Evolutionary conservation across 257 asterid genomes (phyloP), one percentile per base, ranked within the genome.

Genomic region (Vinca minor): DNA sequence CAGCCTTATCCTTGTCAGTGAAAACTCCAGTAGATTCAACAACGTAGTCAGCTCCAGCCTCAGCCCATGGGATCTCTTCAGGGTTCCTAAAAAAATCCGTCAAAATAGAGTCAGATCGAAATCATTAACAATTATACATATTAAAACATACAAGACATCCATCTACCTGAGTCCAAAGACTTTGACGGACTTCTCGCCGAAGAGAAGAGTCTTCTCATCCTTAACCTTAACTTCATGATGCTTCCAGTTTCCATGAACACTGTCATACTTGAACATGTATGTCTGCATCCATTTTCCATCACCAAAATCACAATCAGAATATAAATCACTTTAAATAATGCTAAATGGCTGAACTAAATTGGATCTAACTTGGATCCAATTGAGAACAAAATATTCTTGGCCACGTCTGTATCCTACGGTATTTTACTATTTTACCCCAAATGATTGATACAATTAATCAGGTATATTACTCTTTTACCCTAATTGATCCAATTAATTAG

Each of bases 231-330:
- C 66, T 13, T 87, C 95, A 63, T 75, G 67, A 65, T 90, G 91
- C 73, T 90, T 90, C 97, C 97, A 90, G n/a, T 81, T 83, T 7
- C 97, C 97, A 58, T 90, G 97, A 11, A 90, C 95, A 70, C 80
- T 82, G 68, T 90, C 97, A 63, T 87, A 90, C 84, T 90, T 90
- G 68, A 90, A 90, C 97, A 90, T 90, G 56, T 90, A 90, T 50
- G 93, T 90, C 97, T 90, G 74, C 82, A 77, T 29, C 6, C 18
- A 41, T 15, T 63, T 41, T 44, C 26, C 55, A 21, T 50, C 50
- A 32, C n/a, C n/a, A 0, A 47, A 21, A 47, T 17, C 45, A 50
- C 38, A 54, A 42, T 13, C 56, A 31, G 15, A 52, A 12, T 2
- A 23, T 32, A 54, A 17, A 54, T 54, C 39, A 26, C 5, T 54